Evolutionary conservation across 768 basidiomycete species (phyloP), one percentile per base, ranked within the genome.

Genomic region (Tulasnella sp.): DNA sequence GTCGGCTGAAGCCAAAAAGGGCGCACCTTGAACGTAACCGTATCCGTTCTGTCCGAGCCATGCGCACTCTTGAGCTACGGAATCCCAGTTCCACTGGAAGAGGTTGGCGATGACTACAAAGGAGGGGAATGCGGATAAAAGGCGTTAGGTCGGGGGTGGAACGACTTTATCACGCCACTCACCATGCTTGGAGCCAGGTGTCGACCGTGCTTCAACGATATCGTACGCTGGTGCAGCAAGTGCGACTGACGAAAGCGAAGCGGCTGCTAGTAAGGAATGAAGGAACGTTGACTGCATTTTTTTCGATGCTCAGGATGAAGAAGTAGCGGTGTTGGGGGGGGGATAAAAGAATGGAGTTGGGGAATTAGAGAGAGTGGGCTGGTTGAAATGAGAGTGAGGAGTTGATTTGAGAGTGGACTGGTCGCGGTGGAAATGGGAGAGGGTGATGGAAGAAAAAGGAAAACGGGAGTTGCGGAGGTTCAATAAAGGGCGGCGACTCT

Each of bases 31-130:
- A 6, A 79, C 77, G 71, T 38, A 79, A 29, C 77, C 78, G 38
- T 79, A 79, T 34, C 78, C 78, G 25, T 74, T 75, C n/a, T 78
- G 74, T 11, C 78, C 78, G 14, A 79, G 54, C 39, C 70, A 78
- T 0, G 37, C 71, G 31, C 78, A 79, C 69, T 79, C 78, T 17
- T 36, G 19, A 14, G 77, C 77, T 25, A 79, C 71, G 25, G 68
- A 76, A 19, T 78, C 67, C 78, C 78, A 79, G 64, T 78, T 76
- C 78, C 78, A 79, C 58, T 79, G 54, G 68, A 79, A 79, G 29
- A 79, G 22, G 37, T 79, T 77, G 11, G 71, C 77, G 58, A 79
- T 77, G 25, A 79, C 78, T 64, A 25, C 42, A 42, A 42, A 17
- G 1, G 58, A 64, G 29, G 11, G 15, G 22, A n/a, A 49, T 12